These are phyloP conservation scores for Benincasa hispida DNA, from an alignment of 306 rosid genomes.

Conservation along the genomic window DNA sequence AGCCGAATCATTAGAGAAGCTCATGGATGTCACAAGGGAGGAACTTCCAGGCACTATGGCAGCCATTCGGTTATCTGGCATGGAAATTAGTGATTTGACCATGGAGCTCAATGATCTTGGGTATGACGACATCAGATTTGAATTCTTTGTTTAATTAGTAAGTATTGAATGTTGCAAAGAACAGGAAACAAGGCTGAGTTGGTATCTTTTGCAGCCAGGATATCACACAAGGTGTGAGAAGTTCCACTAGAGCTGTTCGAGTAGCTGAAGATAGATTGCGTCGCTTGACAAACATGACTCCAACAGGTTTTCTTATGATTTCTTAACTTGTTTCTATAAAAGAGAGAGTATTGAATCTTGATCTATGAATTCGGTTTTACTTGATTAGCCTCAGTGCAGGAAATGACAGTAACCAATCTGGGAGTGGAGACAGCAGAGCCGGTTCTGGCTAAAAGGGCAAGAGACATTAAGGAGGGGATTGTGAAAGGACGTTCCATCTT, in stretches of 20 bases:
- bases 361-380: conserved; percentile 32
- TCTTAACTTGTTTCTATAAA: background rate
- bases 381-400: conserved; percentile 66
- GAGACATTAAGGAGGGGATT: conserved; percentile 50
- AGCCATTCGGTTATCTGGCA: conserved; percentile 78
- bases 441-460: conserved; percentile 42
- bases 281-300: conserved; percentile 38
- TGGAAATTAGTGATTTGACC: conserved; percentile 88
- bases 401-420: conserved; percentile 15
- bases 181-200: background rate
- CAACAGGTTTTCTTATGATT: conserved; percentile 45
- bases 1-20: conserved; percentile 79
- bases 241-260: conserved; percentile 65
- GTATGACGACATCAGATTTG: conserved; percentile 25
- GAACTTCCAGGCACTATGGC: conserved; percentile 93
- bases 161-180: background rate
- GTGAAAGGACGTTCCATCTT: conserved; percentile 57
- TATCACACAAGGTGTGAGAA: conserved; percentile 73
- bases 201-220: conserved; percentile 48
- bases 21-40: conserved; percentile 76
- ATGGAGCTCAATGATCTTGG: conserved; percentile 82
- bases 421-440: conserved; percentile 35
- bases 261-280: conserved; percentile 64
- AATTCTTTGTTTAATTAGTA: background rate
- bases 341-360: conserved; percentile 4